Percentiles rank a stretch among this genome's conserved stretches.
These are phyloP conservation scores for Quercus gilva DNA, from an alignment of 306 rosid genomes.

Conservation along the genomic window DNA sequence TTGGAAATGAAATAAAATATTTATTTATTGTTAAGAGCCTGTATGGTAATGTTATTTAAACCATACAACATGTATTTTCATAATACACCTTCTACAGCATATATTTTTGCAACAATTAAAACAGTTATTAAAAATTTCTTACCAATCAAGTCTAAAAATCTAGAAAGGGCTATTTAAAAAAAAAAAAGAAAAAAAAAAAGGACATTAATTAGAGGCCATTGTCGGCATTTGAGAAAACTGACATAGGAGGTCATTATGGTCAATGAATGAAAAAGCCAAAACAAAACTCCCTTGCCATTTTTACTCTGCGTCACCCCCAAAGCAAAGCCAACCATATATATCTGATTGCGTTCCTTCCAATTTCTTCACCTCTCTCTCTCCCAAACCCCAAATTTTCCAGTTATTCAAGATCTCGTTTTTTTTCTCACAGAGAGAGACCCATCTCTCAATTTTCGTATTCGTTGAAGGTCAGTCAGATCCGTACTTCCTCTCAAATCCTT, in stretches of 20 bases:
- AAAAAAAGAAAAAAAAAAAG: too few species aligned
- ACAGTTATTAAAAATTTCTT: fast-evolving
- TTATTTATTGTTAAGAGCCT: fast-evolving
- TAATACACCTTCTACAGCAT: fast-evolving
- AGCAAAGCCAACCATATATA: slow-evolving; percentile 24
- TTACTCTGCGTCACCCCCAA: background rate
- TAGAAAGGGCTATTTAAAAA: too few species aligned
- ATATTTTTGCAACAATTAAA: fast-evolving
- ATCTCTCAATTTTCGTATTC: background rate
- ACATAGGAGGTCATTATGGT: slow-evolving; percentile 2
- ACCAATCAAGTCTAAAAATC: fast-evolving
- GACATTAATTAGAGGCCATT: background rate
- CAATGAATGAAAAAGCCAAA: background rate
- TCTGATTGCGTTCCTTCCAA: background rate
- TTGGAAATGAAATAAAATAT: too few species aligned
- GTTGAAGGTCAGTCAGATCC: slow-evolving; percentile 42
- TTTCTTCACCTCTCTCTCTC: background rate
- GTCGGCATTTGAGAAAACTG: background rate
- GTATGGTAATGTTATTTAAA: too few species aligned
- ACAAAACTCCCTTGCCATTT: slow-evolving; percentile 10
- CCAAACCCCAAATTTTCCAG: slow-evolving; percentile 23
- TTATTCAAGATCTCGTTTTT: slow-evolving; percentile 20
- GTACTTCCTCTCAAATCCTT: background rate
- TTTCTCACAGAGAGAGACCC: slow-evolving; percentile 8
- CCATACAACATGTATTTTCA: too few species aligned